Evolutionary conservation across 768 basidiomycete genomes (phyloP).

Genomic region (Termitomyces sp.): DNA sequence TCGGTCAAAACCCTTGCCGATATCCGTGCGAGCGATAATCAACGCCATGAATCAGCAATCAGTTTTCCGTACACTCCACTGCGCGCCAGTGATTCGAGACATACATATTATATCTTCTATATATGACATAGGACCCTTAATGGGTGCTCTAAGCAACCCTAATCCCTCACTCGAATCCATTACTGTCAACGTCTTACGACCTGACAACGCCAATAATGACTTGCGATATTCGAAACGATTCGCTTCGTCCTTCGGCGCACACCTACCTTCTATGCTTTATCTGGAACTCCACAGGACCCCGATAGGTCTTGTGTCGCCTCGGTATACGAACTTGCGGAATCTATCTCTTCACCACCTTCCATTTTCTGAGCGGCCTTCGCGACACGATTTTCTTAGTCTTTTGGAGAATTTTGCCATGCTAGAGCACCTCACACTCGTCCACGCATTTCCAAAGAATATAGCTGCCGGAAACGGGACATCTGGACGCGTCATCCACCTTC

Average conservation of each 20-base stretch:
- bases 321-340: slow-evolving; percentile 28
- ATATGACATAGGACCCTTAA: slow-evolving; percentile 26
- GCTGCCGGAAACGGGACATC: slow-evolving; percentile 10
- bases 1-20: slow-evolving; percentile 25
- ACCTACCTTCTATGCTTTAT: slow-evolving; percentile 23
- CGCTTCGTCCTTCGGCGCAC: slow-evolving; percentile 22
- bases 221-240: slow-evolving; percentile 20
- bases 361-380: slow-evolving; percentile 27
- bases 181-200: slow-evolving; percentile 22
- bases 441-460: slow-evolving; percentile 25
- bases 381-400: slow-evolving; percentile 25
- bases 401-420: slow-evolving; percentile 27
- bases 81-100: slow-evolving; percentile 28
- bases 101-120: slow-evolving; percentile 29
- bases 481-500: slow-evolving; percentile 18
- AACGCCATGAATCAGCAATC: slow-evolving; percentile 22
- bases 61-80: slow-evolving; percentile 26
- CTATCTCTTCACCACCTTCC: slow-evolving; percentile 31
- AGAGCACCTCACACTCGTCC: slow-evolving; percentile 27
- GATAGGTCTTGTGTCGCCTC: slow-evolving; percentile 29
- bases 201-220: slow-evolving; percentile 10
- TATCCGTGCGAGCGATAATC: slow-evolving; percentile 26
- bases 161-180: slow-evolving; percentile 29
- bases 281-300: slow-evolving; percentile 30
- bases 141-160: slow-evolving; percentile 27